Evolutionary conservation across 1,284 basidiomycete species (phyloP), one percentile per base, ranked within the genome.

Genomic region (Ganoderma multipileum): DNA sequence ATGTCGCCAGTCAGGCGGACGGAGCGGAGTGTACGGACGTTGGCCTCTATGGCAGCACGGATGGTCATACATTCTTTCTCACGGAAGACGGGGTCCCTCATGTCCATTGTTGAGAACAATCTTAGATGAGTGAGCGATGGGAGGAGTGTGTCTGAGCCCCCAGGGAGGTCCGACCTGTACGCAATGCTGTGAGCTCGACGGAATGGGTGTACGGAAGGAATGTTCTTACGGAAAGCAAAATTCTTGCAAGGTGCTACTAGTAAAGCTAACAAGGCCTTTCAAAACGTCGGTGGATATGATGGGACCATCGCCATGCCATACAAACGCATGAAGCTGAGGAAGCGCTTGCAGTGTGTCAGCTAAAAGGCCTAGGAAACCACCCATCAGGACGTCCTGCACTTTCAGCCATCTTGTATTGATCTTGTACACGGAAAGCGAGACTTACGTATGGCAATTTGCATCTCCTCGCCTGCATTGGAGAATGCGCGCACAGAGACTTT

Each of bases 391-490:
- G 12, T 26, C n/a, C 2, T 3, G 20, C 12, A 5, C 20, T 36
- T 23, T 59, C 20, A 59, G 38, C 16, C 5, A 20, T 1, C 9
- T 14, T 11, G 23, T 38, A 23, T 23, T 36, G 33, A 8, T n/a
- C n/a, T n/a, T n/a, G n/a, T n/a, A n/a, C n/a, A 23, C 39, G 20
- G 26, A n/a, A 26, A 26, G 30, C 20, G 18, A 33, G 20, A 59
- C 57, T 38, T 20, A 59, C 57, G 57, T 18, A 39, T 59, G 12
- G 36, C 57, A n/a, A 59, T 23, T 33, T 59, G 57, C 38, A 59
- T 38, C 11, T 59, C n/a, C 36, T 12, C 20, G 0, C 36, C n/a
- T 7, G 38, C 36, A 3, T 11, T 16, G 12, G 57, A 39, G 38
- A 39, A 39, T 5, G 57, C 57, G 14, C 38, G 36, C 12, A 59